These are phyloP conservation scores for Wickerhamiella shivajii DNA, from an alignment of 805 yeast genomes.

Conservation along the genomic window DNA sequence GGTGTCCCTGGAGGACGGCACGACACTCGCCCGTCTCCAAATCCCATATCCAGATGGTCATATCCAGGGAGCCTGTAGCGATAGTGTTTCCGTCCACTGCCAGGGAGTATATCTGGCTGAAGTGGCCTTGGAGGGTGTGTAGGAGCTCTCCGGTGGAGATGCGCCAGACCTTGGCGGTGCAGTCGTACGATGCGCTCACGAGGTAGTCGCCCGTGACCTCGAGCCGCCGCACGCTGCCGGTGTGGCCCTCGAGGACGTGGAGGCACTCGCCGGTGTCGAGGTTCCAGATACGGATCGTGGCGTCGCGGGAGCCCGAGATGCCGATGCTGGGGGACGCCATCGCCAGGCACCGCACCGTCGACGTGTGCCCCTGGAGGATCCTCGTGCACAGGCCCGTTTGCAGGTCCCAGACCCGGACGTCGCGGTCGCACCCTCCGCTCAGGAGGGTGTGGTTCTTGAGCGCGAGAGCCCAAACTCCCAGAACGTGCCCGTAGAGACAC, in stretches of 20 bases:
- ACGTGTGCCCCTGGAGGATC: constrained; percentile 78
- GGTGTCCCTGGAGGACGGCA: constrained; percentile 65
- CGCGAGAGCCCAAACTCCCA: constrained; percentile 94
- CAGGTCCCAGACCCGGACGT: constrained; percentile 92
- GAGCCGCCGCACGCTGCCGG: constrained; percentile 62
- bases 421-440: constrained; percentile 91
- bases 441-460: constrained; percentile 84
- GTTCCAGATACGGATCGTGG: constrained; percentile 89
- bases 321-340: constrained; percentile 65
- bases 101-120: constrained; percentile 77
- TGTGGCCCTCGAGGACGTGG: constrained; percentile 54
- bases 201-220: constrained; percentile 42
- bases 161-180: constrained; percentile 85
- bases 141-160: constrained; percentile 80
- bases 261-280: constrained; percentile 78
- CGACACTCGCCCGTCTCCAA: constrained; percentile 73
- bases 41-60: constrained; percentile 93
- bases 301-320: constrained; percentile 82
- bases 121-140: constrained; percentile 83
- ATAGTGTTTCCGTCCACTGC: constrained; percentile 82
- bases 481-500: constrained; percentile 93
- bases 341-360: constrained; percentile 75
- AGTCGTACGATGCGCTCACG: constrained; percentile 80
- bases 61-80: constrained; percentile 92
- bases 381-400: constrained; percentile 72